Percentiles rank a stretch among this genome's conserved stretches.
Evolutionary conservation across 1,139 yeast species (phyloP).

Genomic region (Blastobotrys buckinghamii): DNA sequence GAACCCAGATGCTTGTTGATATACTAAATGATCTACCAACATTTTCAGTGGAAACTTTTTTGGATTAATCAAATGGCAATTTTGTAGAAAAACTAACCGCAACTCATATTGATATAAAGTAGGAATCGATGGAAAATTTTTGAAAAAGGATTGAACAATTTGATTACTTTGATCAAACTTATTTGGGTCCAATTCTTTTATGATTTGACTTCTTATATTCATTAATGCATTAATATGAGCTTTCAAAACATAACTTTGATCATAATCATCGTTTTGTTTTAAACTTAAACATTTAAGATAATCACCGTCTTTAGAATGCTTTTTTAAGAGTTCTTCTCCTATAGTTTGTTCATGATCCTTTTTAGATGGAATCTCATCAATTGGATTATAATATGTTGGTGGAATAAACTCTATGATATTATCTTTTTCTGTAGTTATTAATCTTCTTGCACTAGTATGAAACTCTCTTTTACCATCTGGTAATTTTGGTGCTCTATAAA

Average conservation of each 20-base stretch:
- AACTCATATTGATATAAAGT: slow-evolving; percentile 33
- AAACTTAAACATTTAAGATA: slow-evolving; percentile 14
- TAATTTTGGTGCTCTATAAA: background rate
- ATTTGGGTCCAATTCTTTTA: background rate
- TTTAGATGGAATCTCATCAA: no score
- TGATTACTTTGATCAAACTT: background rate
- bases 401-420: background rate
- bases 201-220: background rate
- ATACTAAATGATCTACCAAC: slow-evolving; percentile 24
- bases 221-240: slow-evolving; percentile 25
- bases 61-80: slow-evolving; percentile 39
- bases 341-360: background rate
- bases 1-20: slow-evolving; percentile 32
- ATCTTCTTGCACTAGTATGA: slow-evolving; percentile 4
- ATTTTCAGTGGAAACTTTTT: slow-evolving; percentile 28
- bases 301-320: slow-evolving; percentile 12
- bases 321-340: background rate
- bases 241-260: slow-evolving; percentile 16
- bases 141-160: slow-evolving; percentile 27
- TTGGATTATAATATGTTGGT: no score
- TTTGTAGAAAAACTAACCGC: slow-evolving; percentile 37
- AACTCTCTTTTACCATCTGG: slow-evolving; percentile 6
- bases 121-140: slow-evolving; percentile 30
- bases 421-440: background rate
- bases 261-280: background rate